Conservation (phyloP, 2,329 filamentous ascomycete genomes). For the Penicillium sp. region DNA sequence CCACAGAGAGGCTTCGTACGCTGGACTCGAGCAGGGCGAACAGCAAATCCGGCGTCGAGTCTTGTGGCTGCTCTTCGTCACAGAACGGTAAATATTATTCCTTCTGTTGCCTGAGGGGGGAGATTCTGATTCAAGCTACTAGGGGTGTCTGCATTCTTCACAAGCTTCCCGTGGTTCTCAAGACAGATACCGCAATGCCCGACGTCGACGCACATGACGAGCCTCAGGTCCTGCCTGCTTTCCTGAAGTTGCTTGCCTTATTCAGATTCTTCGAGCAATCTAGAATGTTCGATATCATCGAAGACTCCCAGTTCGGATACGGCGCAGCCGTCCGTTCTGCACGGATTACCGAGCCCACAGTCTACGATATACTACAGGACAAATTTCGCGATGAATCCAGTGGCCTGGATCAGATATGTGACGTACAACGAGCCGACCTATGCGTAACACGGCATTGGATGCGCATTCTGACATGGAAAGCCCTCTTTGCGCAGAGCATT, state of each 20-base stretch:
- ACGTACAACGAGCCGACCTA: slow-evolving; percentile 57
- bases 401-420: slow-evolving; percentile 50
- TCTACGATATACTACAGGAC: slow-evolving; percentile 41
- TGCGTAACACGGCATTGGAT: slow-evolving; percentile 58
- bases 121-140: background rate
- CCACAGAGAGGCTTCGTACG: slow-evolving; percentile 52
- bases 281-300: slow-evolving; percentile 54
- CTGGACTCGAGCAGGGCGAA: slow-evolving; percentile 41
- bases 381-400: slow-evolving; percentile 49
- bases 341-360: slow-evolving; percentile 39
- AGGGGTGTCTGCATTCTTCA: slow-evolving; percentile 58
- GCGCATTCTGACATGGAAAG: slow-evolving; percentile 55
- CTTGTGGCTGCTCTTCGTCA: slow-evolving; percentile 57
- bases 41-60: slow-evolving; percentile 54
- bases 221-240: slow-evolving; percentile 54
- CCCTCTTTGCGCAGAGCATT: slow-evolving; percentile 37
- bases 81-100: slow-evolving; percentile 37
- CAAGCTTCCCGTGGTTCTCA: slow-evolving; percentile 54
- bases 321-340: background rate
- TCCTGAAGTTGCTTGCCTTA: slow-evolving; percentile 55
- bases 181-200: slow-evolving; percentile 46
- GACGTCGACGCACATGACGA: slow-evolving; percentile 47
- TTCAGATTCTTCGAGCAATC: slow-evolving; percentile 59
- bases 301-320: slow-evolving; percentile 29
- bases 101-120: background rate